A percentile compares a stretch with the other conserved stretches of the same genome.
These are phyloP conservation scores for Pyrenochaeta sp. DNA, from an alignment of 2,329 filamentous ascomycete genomes.

Conservation along the genomic window DNA sequence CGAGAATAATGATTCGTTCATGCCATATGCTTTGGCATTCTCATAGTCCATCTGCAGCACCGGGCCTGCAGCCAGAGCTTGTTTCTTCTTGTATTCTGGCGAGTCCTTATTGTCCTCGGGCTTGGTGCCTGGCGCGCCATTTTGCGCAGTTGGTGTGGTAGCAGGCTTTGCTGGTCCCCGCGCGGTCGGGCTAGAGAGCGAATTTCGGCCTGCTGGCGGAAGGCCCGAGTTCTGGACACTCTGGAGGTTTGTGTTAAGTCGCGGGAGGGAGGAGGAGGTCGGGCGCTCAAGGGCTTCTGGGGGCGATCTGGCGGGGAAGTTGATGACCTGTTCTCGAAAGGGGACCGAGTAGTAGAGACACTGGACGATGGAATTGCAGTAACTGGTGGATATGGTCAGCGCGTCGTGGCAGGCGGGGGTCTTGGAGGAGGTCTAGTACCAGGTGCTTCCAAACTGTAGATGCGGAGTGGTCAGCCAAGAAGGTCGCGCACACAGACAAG, in stretches of 20 bases:
- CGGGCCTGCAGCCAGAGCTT: constrained; percentile 86
- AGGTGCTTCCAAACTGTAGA: constrained; percentile 91
- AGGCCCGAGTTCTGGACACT: constrained; percentile 52
- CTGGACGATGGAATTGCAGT: constrained; percentile 98
- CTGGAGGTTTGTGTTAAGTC: constrained; percentile 49
- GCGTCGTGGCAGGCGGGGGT: constrained; percentile 10
- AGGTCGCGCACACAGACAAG: constrained; percentile 7
- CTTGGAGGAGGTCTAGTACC: constrained; percentile 64
- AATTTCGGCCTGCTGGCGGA: constrained; percentile 63
- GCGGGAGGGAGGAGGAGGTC: constrained; percentile 44
- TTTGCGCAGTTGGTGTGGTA: constrained; percentile 57
- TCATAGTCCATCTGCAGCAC: constrained; percentile 85
- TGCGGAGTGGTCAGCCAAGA: constrained; percentile 28
- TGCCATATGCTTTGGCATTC: constrained; percentile 80
- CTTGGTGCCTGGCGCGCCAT: constrained; percentile 66
- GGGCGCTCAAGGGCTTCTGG: constrained; percentile 71
- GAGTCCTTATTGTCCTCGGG: constrained; percentile 94
- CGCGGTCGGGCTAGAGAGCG: constrained; percentile 41
- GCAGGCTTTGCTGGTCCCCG: constrained; percentile 46
- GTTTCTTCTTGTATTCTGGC: constrained; percentile 97
- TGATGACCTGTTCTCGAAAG: constrained; percentile 93
- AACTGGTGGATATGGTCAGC: constrained; percentile 63
- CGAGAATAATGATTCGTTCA: constrained; percentile 94
- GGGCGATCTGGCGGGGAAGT: constrained; percentile 79
- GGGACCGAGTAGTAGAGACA: constrained; percentile 94